Percentiles rank a stretch among this genome's conserved stretches.
phyloP scores from a whole-genome alignment of 2,329 filamentous ascomycete genomes.

The Lizonia empirigonia region DNA sequence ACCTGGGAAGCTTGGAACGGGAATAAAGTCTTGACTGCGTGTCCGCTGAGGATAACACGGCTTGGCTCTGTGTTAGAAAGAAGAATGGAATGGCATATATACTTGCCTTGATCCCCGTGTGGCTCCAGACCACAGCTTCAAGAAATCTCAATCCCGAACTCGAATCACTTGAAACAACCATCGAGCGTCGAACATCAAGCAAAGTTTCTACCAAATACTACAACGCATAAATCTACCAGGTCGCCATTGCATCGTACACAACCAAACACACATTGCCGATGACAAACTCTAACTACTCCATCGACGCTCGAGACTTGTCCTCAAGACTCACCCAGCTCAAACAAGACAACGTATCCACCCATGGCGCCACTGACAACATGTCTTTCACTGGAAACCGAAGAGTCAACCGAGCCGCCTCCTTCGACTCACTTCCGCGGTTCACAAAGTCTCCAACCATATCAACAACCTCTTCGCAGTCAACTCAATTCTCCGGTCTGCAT shows the following conservation, averaged over 20 bases:
- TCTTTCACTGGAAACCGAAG: conserved; percentile 24
- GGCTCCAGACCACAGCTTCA: conserved; percentile 8
- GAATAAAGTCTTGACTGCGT: conserved; percentile 11
- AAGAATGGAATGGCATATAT: conserved; percentile 9
- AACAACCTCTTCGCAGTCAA: conserved; percentile 25
- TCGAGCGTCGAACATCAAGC: background rate
- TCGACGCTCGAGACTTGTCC: conserved; percentile 36
- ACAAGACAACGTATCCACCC: conserved; percentile 11
- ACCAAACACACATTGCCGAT: conserved; percentile 29
- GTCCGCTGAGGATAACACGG: conserved; percentile 8
- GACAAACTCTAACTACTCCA: conserved; percentile 35
- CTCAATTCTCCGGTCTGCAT: conserved; percentile 21
- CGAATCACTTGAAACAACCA: background rate
- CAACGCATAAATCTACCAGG: background rate
- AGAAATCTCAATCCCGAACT: background rate
- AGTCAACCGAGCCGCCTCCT: conserved; percentile 38
- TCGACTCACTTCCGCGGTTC: conserved; percentile 30
- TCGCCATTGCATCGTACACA: background rate
- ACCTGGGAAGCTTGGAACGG: conserved; percentile 11
- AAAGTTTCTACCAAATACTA: background rate
- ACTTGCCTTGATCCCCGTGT: background rate
- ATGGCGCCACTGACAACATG: conserved; percentile 23
- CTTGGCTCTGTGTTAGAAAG: conserved; percentile 1
- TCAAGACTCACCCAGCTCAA: conserved; percentile 27
- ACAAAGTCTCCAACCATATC: conserved; percentile 38